Percentiles rank a stretch among this genome's conserved stretches.
These are phyloP conservation scores for Hirschfeldia incana DNA, from an alignment of 345 rosid genomes.

Conservation along the genomic window DNA sequence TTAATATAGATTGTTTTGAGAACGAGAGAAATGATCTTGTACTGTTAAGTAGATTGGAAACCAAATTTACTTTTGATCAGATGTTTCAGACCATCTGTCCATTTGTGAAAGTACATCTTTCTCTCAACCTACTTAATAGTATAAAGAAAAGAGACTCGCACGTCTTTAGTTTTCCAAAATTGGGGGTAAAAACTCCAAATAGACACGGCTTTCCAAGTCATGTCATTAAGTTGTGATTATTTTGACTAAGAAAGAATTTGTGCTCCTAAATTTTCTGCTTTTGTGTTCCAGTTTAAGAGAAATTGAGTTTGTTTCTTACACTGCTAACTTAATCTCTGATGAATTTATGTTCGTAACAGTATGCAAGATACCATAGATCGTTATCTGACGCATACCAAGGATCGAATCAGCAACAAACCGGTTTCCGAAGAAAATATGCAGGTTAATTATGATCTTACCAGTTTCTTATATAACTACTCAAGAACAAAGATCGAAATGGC, in stretches of 20 bases:
- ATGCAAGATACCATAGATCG: slow-evolving; percentile 55
- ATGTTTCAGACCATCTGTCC: slow-evolving; percentile 23
- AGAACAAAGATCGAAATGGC: background rate
- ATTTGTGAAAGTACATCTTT: slow-evolving; percentile 15
- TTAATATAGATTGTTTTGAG: slow-evolving; percentile 15
- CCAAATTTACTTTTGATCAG: slow-evolving; percentile 34
- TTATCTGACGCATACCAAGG: slow-evolving; percentile 50
- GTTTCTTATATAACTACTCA: background rate
- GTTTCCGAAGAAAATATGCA: slow-evolving; percentile 48
- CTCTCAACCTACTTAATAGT: slow-evolving; percentile 14
- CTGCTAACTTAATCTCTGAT: slow-evolving; percentile 11
- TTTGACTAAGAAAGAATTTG: background rate
- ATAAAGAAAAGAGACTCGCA: slow-evolving; percentile 19
- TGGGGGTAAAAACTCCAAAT: background rate
- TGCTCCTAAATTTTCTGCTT: background rate
- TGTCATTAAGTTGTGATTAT: slow-evolving; percentile 3
- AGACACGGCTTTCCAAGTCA: slow-evolving; percentile 4
- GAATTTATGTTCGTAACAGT: slow-evolving; percentile 38
- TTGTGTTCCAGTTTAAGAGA: background rate
- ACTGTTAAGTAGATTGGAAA: slow-evolving; percentile 31
- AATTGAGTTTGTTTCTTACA: slow-evolving; percentile 5
- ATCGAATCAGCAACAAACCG: slow-evolving; percentile 41
- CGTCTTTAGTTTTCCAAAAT: slow-evolving; percentile 14
- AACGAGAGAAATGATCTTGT: background rate
- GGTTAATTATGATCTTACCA: slow-evolving; percentile 35